phyloP scores from a whole-genome alignment of 768 basidiomycete genomes.

The Boletellus ananiceps region DNA sequence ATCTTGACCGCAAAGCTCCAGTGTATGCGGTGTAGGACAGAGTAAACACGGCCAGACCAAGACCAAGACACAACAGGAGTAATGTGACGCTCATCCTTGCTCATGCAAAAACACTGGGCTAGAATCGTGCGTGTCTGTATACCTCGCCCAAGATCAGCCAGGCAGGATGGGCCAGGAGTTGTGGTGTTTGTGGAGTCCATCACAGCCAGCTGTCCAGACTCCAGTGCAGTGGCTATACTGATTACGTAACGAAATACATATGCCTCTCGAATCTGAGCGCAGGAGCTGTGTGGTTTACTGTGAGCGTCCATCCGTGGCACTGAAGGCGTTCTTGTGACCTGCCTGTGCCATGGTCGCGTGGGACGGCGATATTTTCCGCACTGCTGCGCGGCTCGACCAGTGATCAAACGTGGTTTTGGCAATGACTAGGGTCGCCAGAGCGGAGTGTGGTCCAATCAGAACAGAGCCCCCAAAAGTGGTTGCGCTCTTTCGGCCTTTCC shows the following conservation, averaged over 20 bases:
- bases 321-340: background rate
- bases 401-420: background rate
- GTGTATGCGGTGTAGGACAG: conserved; percentile 27
- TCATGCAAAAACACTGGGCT: background rate
- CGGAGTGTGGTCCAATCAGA: conserved; percentile 14
- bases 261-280: too few species aligned
- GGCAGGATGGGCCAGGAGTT: too few species aligned
- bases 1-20: conserved; percentile 17
- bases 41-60: conserved; percentile 6
- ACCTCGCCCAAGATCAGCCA: background rate
- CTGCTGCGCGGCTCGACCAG: background rate
- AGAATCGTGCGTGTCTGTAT: background rate
- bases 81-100: conserved; percentile 11
- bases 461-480: background rate
- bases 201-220: too few species aligned
- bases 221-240: background rate
- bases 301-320: background rate
- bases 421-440: background rate
- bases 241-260: background rate
- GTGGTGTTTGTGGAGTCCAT: too few species aligned
- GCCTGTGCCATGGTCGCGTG: background rate
- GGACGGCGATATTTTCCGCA: conserved; percentile 4
- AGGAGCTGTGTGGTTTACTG: background rate
- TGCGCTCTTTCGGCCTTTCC: background rate
- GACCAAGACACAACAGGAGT: conserved; percentile 14